Percentiles rank a stretch among this genome's conserved stretches.
Conservation (phyloP, 2,329 filamentous ascomycete genomes). For the Claviceps quebecensis region DNA sequence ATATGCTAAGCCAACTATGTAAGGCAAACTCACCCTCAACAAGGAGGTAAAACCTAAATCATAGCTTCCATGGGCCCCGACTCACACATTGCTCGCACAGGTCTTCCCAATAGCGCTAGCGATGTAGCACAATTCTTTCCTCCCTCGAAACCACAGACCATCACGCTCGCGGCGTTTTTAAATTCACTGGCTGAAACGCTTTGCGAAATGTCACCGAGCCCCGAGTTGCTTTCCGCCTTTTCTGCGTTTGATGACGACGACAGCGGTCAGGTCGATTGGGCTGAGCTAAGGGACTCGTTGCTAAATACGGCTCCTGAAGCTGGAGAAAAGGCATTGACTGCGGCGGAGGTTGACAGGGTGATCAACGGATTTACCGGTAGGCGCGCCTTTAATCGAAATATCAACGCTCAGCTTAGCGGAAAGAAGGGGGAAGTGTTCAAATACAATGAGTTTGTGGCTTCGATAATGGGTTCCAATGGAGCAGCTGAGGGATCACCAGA, state of each 20-base stretch:
- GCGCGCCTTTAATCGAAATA: conserved; percentile 61
- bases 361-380: conserved; percentile 74
- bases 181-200: conserved; percentile 67
- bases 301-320: conserved; percentile 68
- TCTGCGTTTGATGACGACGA: conserved; percentile 94
- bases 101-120: conserved; percentile 57
- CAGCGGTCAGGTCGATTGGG: conserved; percentile 78
- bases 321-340: conserved; percentile 49
- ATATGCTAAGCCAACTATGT: conserved; percentile 81
- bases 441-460: conserved; percentile 82
- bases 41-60: background rate
- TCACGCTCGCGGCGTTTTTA: conserved; percentile 75
- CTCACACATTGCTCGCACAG: conserved; percentile 22
- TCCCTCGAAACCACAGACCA: conserved; percentile 52
- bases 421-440: conserved; percentile 80
- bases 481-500: conserved; percentile 15
- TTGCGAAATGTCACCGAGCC: conserved; percentile 57
- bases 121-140: conserved; percentile 77
- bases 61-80: background rate
- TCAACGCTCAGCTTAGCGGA: conserved; percentile 33
- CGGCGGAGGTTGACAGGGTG: conserved; percentile 72
- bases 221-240: conserved; percentile 78
- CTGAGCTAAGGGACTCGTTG: conserved; percentile 69
- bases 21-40: conserved; percentile 9
- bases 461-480: conserved; percentile 42